Evolutionary conservation across 768 basidiomycete genomes (phyloP).

Genomic region (Suillus hirtellus): DNA sequence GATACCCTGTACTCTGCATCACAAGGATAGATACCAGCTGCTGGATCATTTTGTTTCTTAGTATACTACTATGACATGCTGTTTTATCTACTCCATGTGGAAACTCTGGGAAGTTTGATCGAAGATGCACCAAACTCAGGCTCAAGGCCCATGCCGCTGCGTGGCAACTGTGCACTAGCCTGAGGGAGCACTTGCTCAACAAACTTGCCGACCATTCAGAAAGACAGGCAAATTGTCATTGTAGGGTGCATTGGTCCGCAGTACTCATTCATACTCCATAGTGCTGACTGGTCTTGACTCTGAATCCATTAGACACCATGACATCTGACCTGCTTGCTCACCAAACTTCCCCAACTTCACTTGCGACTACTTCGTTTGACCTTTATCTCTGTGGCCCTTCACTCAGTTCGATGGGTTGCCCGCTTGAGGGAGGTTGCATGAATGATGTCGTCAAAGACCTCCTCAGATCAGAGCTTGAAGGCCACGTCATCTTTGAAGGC

Average conservation of each 20-base stretch:
- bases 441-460: not conserved
- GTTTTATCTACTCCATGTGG: too few species aligned
- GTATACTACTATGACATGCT: too few species aligned
- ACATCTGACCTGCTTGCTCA: not conserved
- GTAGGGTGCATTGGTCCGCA: not conserved
- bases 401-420: not conserved
- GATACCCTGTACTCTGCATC: conserved; percentile 6
- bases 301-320: too few species aligned
- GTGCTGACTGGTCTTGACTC: not conserved
- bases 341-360: not conserved
- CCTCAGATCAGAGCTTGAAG: not conserved
- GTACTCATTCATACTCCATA: too few species aligned
- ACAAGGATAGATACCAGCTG: not conserved
- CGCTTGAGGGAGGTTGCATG: not conserved
- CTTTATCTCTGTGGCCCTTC: not conserved
- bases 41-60: not conserved
- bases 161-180: too few species aligned
- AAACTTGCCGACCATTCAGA: not conserved
- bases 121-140: too few species aligned
- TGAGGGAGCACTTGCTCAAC: not conserved
- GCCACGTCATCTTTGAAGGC: not conserved
- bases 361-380: not conserved
- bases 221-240: not conserved
- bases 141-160: too few species aligned
- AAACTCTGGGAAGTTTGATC: too few species aligned